Percentiles rank a stretch among this genome's conserved stretches.
Conservation (phyloP, 495 filamentous ascomycete species). For the Aspergillus bridgeri region DNA sequence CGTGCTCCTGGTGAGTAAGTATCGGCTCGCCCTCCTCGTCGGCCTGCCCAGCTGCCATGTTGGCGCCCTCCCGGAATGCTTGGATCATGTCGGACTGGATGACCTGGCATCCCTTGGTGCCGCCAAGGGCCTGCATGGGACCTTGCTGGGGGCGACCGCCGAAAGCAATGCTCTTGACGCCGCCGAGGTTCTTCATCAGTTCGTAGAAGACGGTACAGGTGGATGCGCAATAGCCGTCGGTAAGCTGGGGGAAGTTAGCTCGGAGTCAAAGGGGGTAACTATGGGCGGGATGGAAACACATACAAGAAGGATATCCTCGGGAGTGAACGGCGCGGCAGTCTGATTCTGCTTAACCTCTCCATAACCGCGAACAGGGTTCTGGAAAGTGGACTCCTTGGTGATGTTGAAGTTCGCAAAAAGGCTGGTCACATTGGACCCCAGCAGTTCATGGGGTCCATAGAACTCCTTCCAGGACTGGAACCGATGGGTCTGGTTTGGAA, state of each 20-base stretch:
- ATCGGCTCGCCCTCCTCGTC: slow-evolving; percentile 5
- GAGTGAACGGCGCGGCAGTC: slow-evolving; percentile 36
- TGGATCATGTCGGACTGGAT: not conserved
- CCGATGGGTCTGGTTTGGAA: slow-evolving; percentile 24
- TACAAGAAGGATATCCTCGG: slow-evolving; percentile 50
- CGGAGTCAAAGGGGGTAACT: not conserved
- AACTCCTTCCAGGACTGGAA: slow-evolving; percentile 55
- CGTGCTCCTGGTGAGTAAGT: slow-evolving; percentile 26
- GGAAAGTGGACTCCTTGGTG: slow-evolving; percentile 33
- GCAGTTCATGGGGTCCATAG: slow-evolving; percentile 41
- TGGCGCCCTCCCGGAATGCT: not conserved
- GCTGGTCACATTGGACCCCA: slow-evolving; percentile 42
- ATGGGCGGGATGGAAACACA: not conserved
- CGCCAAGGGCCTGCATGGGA: slow-evolving; percentile 61
- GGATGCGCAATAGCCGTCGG: slow-evolving; percentile 58
- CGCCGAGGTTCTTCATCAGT: slow-evolving; percentile 46
- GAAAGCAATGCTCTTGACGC: slow-evolving; percentile 54
- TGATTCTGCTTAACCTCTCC: slow-evolving; percentile 27
- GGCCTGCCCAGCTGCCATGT: not conserved
- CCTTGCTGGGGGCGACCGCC: slow-evolving; percentile 53
- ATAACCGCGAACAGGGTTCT: slow-evolving; percentile 43
- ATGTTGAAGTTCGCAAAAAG: slow-evolving; percentile 50
- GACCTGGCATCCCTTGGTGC: slow-evolving; percentile 42
- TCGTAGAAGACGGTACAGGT: slow-evolving; percentile 56
- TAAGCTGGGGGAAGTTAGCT: slow-evolving; percentile 9